These are phyloP conservation scores for Ceriops decandra DNA, from an alignment of 345 rosid species.

Conservation along the genomic window DNA sequence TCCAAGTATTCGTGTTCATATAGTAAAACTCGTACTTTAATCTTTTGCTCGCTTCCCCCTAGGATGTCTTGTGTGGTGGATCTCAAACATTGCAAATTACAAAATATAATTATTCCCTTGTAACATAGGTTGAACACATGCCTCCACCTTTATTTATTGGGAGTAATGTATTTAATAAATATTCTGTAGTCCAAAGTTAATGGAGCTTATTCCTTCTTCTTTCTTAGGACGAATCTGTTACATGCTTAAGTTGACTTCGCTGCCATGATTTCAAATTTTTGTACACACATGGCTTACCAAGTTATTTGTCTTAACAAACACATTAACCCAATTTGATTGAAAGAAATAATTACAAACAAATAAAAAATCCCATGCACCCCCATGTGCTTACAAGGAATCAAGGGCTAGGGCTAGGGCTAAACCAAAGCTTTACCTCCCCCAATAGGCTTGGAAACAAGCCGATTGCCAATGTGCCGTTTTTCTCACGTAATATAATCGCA, in stretches of 20 bases:
- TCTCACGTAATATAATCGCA: no score
- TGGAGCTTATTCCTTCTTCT: conserved; percentile 8
- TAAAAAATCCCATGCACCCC: background rate
- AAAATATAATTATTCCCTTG: background rate
- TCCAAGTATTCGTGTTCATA: no score
- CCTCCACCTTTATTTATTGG: background rate
- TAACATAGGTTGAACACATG: background rate
- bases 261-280: background rate
- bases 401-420: background rate
- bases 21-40: no score
- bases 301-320: background rate
- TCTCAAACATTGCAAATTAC: background rate
- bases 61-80: no score
- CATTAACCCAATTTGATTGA: background rate
- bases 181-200: background rate
- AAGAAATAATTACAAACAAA: background rate
- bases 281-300: background rate
- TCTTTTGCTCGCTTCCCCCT: background rate
- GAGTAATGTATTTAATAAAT: background rate
- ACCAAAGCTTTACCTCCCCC: background rate
- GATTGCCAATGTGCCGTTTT: no score
- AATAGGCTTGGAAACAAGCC: no score
- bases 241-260: conserved; percentile 17
- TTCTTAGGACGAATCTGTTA: conserved; percentile 17
- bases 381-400: background rate